Evolutionary conservation across 2,329 filamentous ascomycete genomes (phyloP).

Genomic region (Diaporthe caulivora): DNA sequence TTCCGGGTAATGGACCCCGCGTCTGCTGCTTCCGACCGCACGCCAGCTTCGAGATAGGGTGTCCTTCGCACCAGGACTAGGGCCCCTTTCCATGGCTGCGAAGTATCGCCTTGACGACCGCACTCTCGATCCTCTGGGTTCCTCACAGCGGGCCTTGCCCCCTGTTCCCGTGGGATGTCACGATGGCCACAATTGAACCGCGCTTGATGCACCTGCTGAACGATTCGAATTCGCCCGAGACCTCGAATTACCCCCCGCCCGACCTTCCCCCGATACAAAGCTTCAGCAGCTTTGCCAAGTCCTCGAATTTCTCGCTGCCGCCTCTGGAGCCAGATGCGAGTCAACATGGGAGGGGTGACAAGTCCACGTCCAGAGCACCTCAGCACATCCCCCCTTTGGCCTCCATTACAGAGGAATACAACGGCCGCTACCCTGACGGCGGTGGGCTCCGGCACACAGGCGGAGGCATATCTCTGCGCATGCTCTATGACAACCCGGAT

Average conservation of each 20-base stretch:
- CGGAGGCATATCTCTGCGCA: slow-evolving; percentile 49
- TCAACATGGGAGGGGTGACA: slow-evolving; percentile 52
- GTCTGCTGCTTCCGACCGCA: slow-evolving; percentile 8
- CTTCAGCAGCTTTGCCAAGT: slow-evolving; percentile 55
- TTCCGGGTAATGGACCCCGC: slow-evolving; percentile 34
- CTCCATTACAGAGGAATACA: slow-evolving; percentile 39
- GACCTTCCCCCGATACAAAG: slow-evolving; percentile 68
- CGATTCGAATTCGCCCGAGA: slow-evolving; percentile 59
- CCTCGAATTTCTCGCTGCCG: slow-evolving; percentile 60
- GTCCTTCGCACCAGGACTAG: slow-evolving; percentile 28
- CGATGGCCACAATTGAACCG: slow-evolving; percentile 76
- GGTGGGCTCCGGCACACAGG: slow-evolving; percentile 35
- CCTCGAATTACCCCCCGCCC: slow-evolving; percentile 55
- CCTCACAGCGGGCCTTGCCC: slow-evolving; percentile 27
- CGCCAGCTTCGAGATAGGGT: slow-evolving; percentile 25
- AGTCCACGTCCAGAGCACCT: slow-evolving; percentile 41
- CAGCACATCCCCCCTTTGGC: slow-evolving; percentile 45
- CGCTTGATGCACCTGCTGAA: slow-evolving; percentile 75
- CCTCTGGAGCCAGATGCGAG: slow-evolving; percentile 64
- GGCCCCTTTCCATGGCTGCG: slow-evolving; percentile 40
- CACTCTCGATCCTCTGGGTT: slow-evolving; percentile 27
- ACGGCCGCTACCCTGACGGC: slow-evolving; percentile 33
- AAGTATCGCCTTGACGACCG: slow-evolving; percentile 54
- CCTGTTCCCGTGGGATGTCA: slow-evolving; percentile 46
- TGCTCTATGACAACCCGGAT: slow-evolving; percentile 56